Evolutionary conservation across 139 green algal genomes (phyloP), one percentile per base, ranked within the genome.

Genomic region (Tetraselmis striata): DNA sequence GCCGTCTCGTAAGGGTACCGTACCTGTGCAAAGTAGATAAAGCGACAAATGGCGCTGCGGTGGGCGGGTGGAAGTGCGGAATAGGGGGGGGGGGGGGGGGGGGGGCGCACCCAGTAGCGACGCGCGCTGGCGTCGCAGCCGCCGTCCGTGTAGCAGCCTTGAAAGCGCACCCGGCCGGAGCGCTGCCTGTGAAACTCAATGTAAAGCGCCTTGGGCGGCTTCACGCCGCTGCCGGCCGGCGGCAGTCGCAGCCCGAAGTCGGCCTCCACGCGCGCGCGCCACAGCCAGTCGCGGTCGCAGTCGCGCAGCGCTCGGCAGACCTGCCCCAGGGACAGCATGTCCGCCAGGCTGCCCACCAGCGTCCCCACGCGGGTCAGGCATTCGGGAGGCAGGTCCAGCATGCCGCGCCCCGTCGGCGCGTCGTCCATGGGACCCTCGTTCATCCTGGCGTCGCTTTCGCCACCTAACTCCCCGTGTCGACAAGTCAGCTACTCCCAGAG

Each of bases 101-200:
- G 45, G 5, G 45, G 18, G 45, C 11, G 45, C 18, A 84, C 83
- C 84, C 84, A 88, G 32, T 88, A 88, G 24, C 27, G 28, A 22
- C 31, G 28, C 76, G 2, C 28, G 27, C 67, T 30, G 24, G 80
- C 74, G 28, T 88, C 84, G 30, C 75, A 79, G 58, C 84, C 84
- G 26, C 84, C 84, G 59, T 88, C 81, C 0, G 84, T 88, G 59
- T 83, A 84, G 27, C 76, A 78, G 23, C 80, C 84, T 29, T 75
- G 45, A 30, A 79, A 88, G 25, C 84, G 81, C 2, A 88, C 31
- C 5, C 5, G 27, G 75, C 59, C 67, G 74, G 28, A 30, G 23
- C 11, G 29, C 77, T 58, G 80, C 58, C 11, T 25, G 45, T 67
- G 45, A 5, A 67, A 18, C 11, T 5, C 45, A 18, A 67, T 5